Percentiles rank a stretch among this genome's conserved stretches.
Conservation (phyloP, 768 basidiomycete genomes). For the Butyriboletus loyo region DNA sequence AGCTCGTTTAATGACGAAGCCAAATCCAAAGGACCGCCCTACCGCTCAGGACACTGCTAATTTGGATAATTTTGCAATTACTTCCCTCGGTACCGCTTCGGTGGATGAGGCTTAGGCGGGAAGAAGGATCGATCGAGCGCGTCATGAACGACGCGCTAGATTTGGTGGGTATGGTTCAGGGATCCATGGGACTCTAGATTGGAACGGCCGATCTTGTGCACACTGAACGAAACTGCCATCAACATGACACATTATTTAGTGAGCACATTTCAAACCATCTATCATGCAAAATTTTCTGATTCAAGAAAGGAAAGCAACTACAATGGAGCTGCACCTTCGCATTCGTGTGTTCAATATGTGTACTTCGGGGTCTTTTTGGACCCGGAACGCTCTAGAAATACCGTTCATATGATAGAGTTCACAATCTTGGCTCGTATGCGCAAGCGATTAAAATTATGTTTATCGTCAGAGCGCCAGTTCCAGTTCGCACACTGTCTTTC, state of each 20-base stretch:
- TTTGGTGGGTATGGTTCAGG: slow-evolving; percentile 10
- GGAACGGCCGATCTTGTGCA: not conserved
- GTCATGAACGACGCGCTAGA: slow-evolving; percentile 15
- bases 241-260: not conserved
- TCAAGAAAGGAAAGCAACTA: no score
- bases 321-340: no score
- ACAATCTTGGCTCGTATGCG: not conserved
- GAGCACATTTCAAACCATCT: not conserved
- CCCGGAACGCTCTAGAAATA: no score
- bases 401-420: not conserved
- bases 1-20: slow-evolving; percentile 2
- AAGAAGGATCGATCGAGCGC: slow-evolving; percentile 11
- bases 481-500: not conserved
- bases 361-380: no score
- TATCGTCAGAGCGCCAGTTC: not conserved
- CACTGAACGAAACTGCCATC: not conserved
- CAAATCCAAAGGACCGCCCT: slow-evolving; percentile 4
- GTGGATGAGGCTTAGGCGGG: slow-evolving; percentile 9
- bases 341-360: no score
- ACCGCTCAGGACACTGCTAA: not conserved
- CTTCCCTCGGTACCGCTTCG: not conserved
- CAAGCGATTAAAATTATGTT: not conserved
- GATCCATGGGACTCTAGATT: slow-evolving; percentile 1
- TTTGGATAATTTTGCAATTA: slow-evolving; percentile 3
- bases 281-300: not conserved